phyloP scores from a whole-genome alignment of 495 filamentous ascomycete genomes.

The Zalerion maritima region DNA sequence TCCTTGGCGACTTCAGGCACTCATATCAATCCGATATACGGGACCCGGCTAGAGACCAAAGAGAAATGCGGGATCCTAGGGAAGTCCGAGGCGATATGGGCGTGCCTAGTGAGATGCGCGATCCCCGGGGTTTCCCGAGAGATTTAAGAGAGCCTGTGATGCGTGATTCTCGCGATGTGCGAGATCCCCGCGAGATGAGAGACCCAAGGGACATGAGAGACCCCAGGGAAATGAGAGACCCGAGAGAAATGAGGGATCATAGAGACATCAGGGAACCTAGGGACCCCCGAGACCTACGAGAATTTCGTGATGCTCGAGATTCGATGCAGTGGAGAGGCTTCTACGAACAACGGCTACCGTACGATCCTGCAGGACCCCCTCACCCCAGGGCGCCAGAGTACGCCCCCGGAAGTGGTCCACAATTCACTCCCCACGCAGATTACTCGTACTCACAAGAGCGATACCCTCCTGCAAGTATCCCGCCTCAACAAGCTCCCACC shows the following conservation, averaged over 20 bases:
- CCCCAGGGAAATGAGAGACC: conserved; percentile 10
- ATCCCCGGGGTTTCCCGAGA: too few species aligned
- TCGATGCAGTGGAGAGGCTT: conserved; percentile 10
- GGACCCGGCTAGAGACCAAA: conserved; percentile 7
- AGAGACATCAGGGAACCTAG: conserved; percentile 13
- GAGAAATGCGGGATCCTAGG: conserved; percentile 13
- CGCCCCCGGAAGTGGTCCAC: conserved; percentile 22
- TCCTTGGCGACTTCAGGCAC: conserved; percentile 16
- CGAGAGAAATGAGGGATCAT: too few species aligned
- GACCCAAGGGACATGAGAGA: conserved; percentile 9
- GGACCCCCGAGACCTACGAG: conserved; percentile 11
- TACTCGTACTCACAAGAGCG: conserved; percentile 31
- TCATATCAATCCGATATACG: conserved; percentile 14
- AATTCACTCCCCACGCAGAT: conserved; percentile 29
- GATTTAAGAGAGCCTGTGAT: too few species aligned
- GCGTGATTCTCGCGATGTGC: too few species aligned
- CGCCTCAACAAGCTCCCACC: conserved; percentile 25
- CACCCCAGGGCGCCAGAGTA: conserved; percentile 22
- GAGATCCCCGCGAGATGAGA: too few species aligned
- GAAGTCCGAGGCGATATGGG: conserved; percentile 11
- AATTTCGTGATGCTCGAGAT: conserved; percentile 5
- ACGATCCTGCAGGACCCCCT: conserved; percentile 6
- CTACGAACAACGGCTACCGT: conserved; percentile 3
- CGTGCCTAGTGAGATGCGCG: too few species aligned
- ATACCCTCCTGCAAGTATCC: conserved; percentile 27